Base-by-base conservation (phyloP, 73 alveolate species). In the Paramecium biaurelia region DNA sequence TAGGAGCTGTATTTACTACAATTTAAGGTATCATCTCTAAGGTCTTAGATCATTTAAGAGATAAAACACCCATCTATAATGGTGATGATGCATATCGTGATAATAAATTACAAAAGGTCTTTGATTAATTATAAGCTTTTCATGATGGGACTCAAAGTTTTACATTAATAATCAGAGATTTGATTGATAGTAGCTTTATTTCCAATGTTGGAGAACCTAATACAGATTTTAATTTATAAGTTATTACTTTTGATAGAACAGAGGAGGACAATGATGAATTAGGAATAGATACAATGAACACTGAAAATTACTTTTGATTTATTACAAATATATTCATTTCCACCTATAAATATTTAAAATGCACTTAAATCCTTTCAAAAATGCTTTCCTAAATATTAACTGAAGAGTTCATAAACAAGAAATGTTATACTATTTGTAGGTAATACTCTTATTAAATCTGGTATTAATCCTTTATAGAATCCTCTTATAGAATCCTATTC, bases 201-300 rank as follows among this genome's bases (percentile, higher is more conserved):
- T 72, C 86, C 9, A 21, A 21, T 15, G 58, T 72, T 7, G 86
- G 58, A 35, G 34, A 72, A 12, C 86, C 86, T 35, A 20, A 72
- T 15, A 34, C 20, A 1, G 86, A 72, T 72, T 32, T 14, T 35
- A 72, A 72, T 72, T 72, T 72, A 72, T 35, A 72, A 42, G 30
- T 72, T 14, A 38, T 35, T 35, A 11, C 38, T 28, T 72, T 72
- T 35, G 58, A 35, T 35, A 72, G 63, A 72, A 35, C 86, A 28
- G 86, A 32, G 32, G 86, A 72, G 18, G 99, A 98, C 85, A 95
- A 98, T 92, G 99, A 98, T 88, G 99, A 96, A 42, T 95, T 98
- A 57, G 99, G 99, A 45, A 85, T 98, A 34, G 96, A 96, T 90
- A 99, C 98, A 89, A 98, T 98, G 99, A 95, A 96, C 68, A 96